Base-by-base conservation (phyloP, 1,139 yeast genomes). In the Saccharomyces hybrid region DNA sequence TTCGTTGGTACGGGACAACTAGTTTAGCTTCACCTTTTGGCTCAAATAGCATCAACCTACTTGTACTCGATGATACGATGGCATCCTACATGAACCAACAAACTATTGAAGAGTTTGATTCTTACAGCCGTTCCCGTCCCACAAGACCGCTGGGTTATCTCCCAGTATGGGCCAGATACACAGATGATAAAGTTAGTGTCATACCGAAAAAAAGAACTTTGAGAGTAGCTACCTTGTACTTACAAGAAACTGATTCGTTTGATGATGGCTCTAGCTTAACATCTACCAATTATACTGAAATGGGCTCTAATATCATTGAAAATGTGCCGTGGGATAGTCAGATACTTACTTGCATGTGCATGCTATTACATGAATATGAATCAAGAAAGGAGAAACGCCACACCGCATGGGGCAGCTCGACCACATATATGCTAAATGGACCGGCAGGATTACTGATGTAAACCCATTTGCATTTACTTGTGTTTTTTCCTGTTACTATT, bases 291-390 rank as follows among this genome's bases (percentile, higher is more conserved):
- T 5, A 9, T 2, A 38, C 25, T 5, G 44, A 38, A 38, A 38
- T 20, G 5, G 4, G 25, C 13, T 9, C 44, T 25, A 38, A 59
- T 14, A 63, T 66, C 8, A 56, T 65, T 2, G 25, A 56, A n/a
- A 61, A 62, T 30, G 61, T 71, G 7, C 69, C 74, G 0, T 66
- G 67, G 59, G 60, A 61, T 46, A 65, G 73, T 1, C 60, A 68
- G 50, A 68, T 70, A 5, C 52, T 70, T 30, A 65, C 71, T 0
- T 70, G 74, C 55, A 71, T 72, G 73, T 62, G 73, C 8, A 57
- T 73, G 65, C 64, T 71, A 2, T 54, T 72, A 26, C 72, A 67
- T 54, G 69, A 64, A 28, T 61, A 62, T 34, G 71, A 67, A 54
- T 61, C 67, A 16, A 59, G 68, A 31, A 67, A 67, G 53, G 71